Evolutionary conservation across 768 basidiomycete species (phyloP).

Genomic region (Phylloporus sp.): DNA sequence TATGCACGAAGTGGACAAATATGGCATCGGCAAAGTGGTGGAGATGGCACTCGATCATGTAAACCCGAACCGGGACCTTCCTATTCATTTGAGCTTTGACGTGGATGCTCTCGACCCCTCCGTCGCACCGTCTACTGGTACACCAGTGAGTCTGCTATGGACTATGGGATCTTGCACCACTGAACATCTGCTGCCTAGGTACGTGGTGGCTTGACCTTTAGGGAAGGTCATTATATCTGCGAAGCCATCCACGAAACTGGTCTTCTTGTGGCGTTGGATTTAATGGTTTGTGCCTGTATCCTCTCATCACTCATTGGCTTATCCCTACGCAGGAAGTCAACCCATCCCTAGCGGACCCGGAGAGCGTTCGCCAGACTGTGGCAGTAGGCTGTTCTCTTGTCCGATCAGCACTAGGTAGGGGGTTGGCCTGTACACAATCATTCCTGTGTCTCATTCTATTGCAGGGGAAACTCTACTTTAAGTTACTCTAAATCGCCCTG

Average conservation of each 20-base stretch:
- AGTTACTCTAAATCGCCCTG: neutral
- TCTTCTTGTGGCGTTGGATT: slow-evolving; percentile 83
- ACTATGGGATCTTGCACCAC: neutral
- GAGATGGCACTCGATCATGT: slow-evolving; percentile 96
- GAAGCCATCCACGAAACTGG: slow-evolving; percentile 93
- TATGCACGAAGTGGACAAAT: slow-evolving; percentile 87
- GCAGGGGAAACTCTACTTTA: slow-evolving; percentile 35
- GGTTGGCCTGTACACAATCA: neutral
- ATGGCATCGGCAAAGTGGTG: slow-evolving; percentile 91
- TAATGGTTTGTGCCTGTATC: slow-evolving; percentile 64
- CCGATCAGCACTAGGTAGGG: slow-evolving; percentile 74
- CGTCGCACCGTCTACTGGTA: slow-evolving; percentile 95
- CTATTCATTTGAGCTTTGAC: slow-evolving; percentile 96
- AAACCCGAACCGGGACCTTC: slow-evolving; percentile 76
- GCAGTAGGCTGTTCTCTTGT: slow-evolving; percentile 86
- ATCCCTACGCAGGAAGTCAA: slow-evolving; percentile 76
- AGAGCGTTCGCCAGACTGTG: slow-evolving; percentile 81
- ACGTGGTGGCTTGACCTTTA: slow-evolving; percentile 91
- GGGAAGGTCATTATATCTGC: slow-evolving; percentile 98
- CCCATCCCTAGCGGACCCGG: slow-evolving; percentile 79
- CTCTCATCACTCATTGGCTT: slow-evolving; percentile 1
- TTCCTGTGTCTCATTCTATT: slow-evolving; percentile 3
- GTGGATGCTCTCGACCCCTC: slow-evolving; percentile 92
- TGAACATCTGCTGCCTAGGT: slow-evolving; percentile 43
- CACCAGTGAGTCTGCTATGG: slow-evolving; percentile 51